Base-by-base conservation (phyloP, 1,284 basidiomycete species). In the Austroboletus niveus region DNA sequence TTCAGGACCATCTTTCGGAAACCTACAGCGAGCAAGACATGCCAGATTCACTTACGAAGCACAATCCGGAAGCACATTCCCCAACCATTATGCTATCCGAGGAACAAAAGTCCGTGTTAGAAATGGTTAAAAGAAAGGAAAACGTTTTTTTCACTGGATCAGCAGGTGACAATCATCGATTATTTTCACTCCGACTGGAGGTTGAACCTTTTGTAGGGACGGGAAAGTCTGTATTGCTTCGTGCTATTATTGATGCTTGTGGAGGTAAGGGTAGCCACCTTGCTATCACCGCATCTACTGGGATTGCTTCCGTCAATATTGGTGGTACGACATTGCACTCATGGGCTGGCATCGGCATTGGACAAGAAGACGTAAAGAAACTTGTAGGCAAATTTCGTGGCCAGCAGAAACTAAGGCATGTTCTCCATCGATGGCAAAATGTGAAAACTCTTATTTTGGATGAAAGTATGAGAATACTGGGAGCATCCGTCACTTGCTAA, bases 271-370 rank as follows among this genome's bases (percentile, higher is more conserved):
- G 74, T 0, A 67, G 74, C 0, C 88, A 94, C 0, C 84, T 98
- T 32, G 94, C 93, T 3, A 84, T 98, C 45, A 98, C 95, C 0
- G 95, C 94, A 7, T 95, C 93, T 9, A 85, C 84, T 68, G 94
- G 94, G 32, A 95, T 98, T 56, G 95, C 96, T 2, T 92, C 92
- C 0, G 89, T 94, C 62, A 97, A 98, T 63, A 93, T 98, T 52
- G 94, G 94, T 7, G 95, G 96, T 24, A 82, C 87, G 31, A 98
- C 95, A 0, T 76, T 98, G 17, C 95, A 98, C 68, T 95, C 93
- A 4, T 99, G 95, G 73, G 86, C 90, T 3, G 88, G 94, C 0
- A 88, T 96, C 50, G 94, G 94, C 0, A 72, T 98, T 0, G 96
- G 91, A 0, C 75, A 82, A 11, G 93, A 93, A 52, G 60, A 70